Evolutionary conservation across 495 filamentous ascomycete genomes (phyloP).

Genomic region (Aspergillus hancockii): DNA sequence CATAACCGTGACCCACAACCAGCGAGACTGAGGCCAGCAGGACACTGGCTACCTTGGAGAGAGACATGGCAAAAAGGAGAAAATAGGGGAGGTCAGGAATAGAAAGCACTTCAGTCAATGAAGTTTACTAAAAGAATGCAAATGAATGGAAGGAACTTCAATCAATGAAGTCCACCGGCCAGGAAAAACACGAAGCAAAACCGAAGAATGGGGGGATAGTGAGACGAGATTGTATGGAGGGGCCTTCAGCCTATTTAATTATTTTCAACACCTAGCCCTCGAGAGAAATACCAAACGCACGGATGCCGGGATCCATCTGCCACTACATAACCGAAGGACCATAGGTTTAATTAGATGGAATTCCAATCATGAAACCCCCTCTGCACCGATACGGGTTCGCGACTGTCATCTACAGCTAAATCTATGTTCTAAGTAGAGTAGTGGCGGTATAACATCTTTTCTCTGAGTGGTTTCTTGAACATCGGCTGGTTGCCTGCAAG

Average conservation of each 20-base stretch:
- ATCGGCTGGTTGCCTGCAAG: not conserved
- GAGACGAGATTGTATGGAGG: not conserved
- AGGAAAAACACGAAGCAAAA: not conserved
- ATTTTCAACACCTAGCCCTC: not conserved
- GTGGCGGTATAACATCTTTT: not conserved
- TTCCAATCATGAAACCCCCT: not conserved
- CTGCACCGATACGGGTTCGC: not conserved
- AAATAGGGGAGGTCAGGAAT: conserved; percentile 1
- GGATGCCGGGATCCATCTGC: not conserved
- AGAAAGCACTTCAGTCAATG: not conserved
- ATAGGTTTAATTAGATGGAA: not conserved
- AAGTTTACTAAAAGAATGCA: not conserved
- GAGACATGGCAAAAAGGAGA: conserved; percentile 10
- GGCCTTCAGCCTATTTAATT: not conserved
- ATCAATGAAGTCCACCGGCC: conserved; percentile 11
- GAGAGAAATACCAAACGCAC: not conserved
- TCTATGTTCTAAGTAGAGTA: not conserved
- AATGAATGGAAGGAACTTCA: conserved; percentile 7
- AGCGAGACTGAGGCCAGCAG: conserved; percentile 51
- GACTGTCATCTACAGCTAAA: not conserved
- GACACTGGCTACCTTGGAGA: conserved; percentile 22
- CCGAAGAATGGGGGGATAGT: not conserved
- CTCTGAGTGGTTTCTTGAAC: not conserved
- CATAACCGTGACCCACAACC: conserved; percentile 63
- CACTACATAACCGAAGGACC: not conserved